phyloP scores from a whole-genome alignment of 441 rosid genomes.

The Isatis lusitanica region DNA sequence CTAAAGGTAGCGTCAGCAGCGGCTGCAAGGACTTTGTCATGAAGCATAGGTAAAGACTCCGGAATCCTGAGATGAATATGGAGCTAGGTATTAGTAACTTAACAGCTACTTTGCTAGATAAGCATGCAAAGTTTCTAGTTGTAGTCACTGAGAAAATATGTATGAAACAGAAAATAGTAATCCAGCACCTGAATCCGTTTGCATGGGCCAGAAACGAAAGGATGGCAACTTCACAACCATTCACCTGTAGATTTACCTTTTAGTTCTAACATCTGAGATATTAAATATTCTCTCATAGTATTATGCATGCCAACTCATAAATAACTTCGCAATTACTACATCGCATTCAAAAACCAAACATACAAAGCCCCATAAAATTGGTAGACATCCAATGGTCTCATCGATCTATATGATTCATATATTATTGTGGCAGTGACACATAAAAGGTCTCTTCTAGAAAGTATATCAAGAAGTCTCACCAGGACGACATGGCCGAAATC shows the following conservation, averaged over 20 bases:
- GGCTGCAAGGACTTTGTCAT: conserved; percentile 68
- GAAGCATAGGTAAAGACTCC: conserved; percentile 67
- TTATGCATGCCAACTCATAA: conserved; percentile 2
- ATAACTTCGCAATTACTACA: conserved; percentile 2
- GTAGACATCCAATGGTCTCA: conserved; percentile 15
- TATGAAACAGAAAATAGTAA: conserved; percentile 20
- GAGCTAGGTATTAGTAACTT: conserved; percentile 19
- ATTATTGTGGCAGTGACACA: background rate
- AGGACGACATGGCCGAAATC: conserved; percentile 57
- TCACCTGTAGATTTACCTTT: conserved; percentile 48
- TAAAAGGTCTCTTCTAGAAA: conserved; percentile 15
- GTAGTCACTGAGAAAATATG: conserved; percentile 15
- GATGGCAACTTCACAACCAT: conserved; percentile 71
- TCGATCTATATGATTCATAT: background rate
- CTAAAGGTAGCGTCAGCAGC: conserved; percentile 55
- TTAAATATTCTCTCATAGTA: background rate
- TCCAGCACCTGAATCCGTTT: conserved; percentile 66
- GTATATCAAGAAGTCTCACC: conserved; percentile 46
- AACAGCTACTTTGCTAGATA: conserved; percentile 18
- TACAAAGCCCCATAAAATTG: background rate
- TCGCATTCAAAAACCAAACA: background rate
- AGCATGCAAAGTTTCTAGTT: conserved; percentile 5
- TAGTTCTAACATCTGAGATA: conserved; percentile 16
- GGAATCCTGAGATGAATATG: conserved; percentile 47
- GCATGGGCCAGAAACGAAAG: conserved; percentile 56